Conservation (phyloP, 225 moss, liverwort and hornwort genomes). For the Neckera pumila region DNA sequence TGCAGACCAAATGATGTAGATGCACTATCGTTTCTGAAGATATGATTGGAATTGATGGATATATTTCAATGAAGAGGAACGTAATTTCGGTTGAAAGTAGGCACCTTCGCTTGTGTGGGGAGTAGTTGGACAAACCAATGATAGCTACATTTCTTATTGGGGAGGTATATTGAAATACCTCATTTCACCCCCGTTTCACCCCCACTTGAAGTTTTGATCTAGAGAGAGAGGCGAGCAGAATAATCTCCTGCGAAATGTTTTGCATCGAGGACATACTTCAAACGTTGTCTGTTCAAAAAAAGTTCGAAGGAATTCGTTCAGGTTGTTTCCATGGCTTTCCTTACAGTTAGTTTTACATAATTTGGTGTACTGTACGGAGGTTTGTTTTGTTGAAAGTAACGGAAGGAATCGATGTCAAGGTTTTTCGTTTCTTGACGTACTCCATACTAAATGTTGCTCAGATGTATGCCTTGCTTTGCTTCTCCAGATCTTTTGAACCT, state of each 20-base stretch:
- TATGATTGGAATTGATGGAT: background rate
- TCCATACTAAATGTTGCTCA: background rate
- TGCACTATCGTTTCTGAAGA: background rate
- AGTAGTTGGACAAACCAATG: background rate
- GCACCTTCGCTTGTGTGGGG: background rate
- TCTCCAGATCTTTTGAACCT: background rate
- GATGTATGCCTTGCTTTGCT: background rate
- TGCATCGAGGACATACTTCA: background rate
- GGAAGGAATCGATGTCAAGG: background rate
- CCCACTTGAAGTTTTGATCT: background rate
- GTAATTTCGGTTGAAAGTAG: background rate
- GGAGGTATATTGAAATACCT: constrained; percentile 23
- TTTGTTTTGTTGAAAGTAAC: background rate
- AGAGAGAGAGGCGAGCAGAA: background rate
- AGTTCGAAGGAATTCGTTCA: background rate
- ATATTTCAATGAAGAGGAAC: background rate
- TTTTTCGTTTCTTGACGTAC: background rate
- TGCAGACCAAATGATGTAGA: constrained; percentile 9
- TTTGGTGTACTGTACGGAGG: constrained; percentile 5
- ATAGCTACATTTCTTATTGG: background rate
- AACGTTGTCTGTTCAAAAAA: background rate
- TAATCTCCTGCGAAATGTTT: background rate
- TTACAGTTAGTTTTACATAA: background rate
- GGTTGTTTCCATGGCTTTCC: background rate
- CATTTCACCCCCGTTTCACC: background rate